These are phyloP conservation scores for Guillardia theta DNA, from an alignment of 78 protist species.

Conservation along the genomic window DNA sequence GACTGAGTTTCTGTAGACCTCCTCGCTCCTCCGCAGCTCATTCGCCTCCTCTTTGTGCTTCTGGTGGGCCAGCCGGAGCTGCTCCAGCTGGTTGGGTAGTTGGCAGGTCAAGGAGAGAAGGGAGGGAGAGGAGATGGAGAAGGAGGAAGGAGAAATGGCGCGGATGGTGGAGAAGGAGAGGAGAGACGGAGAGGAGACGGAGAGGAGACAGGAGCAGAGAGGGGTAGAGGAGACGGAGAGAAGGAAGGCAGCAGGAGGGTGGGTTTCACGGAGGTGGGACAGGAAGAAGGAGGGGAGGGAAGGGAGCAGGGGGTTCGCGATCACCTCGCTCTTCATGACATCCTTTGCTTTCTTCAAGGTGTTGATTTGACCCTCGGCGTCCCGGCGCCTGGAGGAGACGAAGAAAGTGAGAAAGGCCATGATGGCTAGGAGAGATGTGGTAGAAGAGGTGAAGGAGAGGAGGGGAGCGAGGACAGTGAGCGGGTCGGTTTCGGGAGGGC, in stretches of 20 bases:
- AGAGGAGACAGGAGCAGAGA: background rate
- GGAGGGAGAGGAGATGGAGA: background rate
- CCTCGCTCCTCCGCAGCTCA: too few relatives aligned
- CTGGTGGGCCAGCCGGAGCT: too few relatives aligned
- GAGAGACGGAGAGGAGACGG: background rate
- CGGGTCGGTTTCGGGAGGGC: background rate
- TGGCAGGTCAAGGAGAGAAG: too few relatives aligned
- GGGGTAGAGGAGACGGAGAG: background rate
- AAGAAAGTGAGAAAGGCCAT: background rate
- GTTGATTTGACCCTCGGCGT: background rate
- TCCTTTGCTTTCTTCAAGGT: background rate
- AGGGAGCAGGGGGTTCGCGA: background rate
- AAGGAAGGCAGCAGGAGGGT: background rate
- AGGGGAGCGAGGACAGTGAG: background rate
- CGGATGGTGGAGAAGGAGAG: background rate
- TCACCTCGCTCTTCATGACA: background rate
- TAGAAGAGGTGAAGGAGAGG: background rate
- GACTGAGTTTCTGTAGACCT: too few relatives aligned
- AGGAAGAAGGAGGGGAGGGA: background rate
- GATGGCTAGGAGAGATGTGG: background rate
- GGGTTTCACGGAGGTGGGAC: background rate
- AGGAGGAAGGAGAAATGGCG: background rate
- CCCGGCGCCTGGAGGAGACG: background rate
- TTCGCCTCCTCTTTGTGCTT: too few relatives aligned
- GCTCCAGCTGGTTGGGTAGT: too few relatives aligned